A percentile compares a stretch with the other conserved stretches of the same genome.
These are phyloP conservation scores for Piper betle DNA, from an alignment of 164 flowering plant species.

Conservation along the genomic window DNA sequence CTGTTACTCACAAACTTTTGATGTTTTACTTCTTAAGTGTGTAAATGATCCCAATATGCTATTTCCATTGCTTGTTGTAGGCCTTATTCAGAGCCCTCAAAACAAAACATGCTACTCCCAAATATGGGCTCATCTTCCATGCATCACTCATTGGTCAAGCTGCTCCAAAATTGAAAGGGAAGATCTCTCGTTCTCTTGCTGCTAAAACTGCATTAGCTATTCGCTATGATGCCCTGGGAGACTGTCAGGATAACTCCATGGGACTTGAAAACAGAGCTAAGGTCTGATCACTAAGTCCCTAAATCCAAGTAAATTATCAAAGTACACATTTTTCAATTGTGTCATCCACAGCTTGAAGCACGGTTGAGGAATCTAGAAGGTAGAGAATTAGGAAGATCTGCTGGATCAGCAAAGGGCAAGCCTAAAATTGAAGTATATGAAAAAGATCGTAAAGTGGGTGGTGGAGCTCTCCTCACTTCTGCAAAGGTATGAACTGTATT, in stretches of 20 bases:
- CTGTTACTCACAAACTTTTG: not conserved
- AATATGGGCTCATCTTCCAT: slow-evolving; percentile 90
- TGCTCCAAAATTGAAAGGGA: slow-evolving; percentile 81
- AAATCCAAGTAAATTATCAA: not conserved
- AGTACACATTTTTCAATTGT: too few relatives aligned
- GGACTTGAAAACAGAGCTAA: slow-evolving; percentile 70
- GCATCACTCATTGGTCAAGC: slow-evolving; percentile 96
- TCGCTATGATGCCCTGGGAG: slow-evolving; percentile 91
- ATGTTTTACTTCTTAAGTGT: not conserved
- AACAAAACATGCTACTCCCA: slow-evolving; percentile 89
- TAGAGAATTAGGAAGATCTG: slow-evolving; percentile 62
- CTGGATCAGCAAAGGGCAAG: slow-evolving; percentile 89
- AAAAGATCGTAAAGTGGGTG: slow-evolving; percentile 70
- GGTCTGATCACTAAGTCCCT: slow-evolving; percentile 20
- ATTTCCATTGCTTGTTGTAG: slow-evolving; percentile 2
- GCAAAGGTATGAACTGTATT: slow-evolving; percentile 49
- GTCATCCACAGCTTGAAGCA: slow-evolving; percentile 52
- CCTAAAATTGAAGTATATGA: slow-evolving; percentile 77
- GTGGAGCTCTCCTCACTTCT: slow-evolving; percentile 60
- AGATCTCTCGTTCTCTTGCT: slow-evolving; percentile 84
- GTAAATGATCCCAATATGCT: not conserved
- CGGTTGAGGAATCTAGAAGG: slow-evolving; percentile 81
- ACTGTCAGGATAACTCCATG: slow-evolving; percentile 60
- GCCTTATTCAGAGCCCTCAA: slow-evolving; percentile 93
- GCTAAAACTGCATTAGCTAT: slow-evolving; percentile 83